These are phyloP conservation scores for Pugionium dolabratum DNA, from an alignment of 345 rosid species.

Conservation along the genomic window DNA sequence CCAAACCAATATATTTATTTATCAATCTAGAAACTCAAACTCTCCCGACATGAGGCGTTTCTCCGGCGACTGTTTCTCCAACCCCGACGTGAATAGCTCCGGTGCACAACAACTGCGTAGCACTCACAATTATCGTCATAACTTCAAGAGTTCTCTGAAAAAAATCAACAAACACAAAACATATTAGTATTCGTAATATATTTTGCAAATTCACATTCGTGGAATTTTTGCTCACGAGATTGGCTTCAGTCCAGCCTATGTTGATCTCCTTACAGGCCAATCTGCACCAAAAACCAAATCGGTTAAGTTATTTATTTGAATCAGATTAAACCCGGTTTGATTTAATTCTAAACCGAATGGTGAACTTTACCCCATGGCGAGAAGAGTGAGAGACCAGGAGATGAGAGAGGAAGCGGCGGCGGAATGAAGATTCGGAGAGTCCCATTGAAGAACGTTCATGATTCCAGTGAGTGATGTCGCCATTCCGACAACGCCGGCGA, in stretches of 20 bases:
- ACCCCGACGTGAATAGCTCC: conserved; percentile 60
- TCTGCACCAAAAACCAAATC: conserved; percentile 44
- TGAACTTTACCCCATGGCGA: conserved; percentile 74
- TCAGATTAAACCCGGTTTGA: conserved; percentile 1
- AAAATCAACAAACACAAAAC: neutral
- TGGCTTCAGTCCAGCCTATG: conserved; percentile 72
- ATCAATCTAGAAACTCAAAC: conserved; percentile 38
- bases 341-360: conserved; percentile 5
- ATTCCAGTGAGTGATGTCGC: conserved; percentile 65
- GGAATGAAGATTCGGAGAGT: conserved; percentile 53
- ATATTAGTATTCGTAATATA: neutral
- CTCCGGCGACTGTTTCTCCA: conserved; percentile 35
- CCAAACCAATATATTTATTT: conserved; percentile 3
- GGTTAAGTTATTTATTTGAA: neutral
- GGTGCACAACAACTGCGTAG: conserved; percentile 66
- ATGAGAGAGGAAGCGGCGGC: conserved; percentile 73
- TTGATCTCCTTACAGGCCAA: conserved; percentile 85
- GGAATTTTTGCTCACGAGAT: conserved; percentile 51
- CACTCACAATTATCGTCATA: conserved; percentile 63
- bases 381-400: conserved; percentile 66
- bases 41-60: conserved; percentile 29
- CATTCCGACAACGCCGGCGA: conserved; percentile 80
- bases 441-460: conserved; percentile 49
- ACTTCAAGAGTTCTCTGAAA: conserved; percentile 78
- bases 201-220: neutral